These are phyloP conservation scores for Pestalotiopsis sp. DNA, from an alignment of 2,329 filamentous ascomycete species.

Conservation along the genomic window DNA sequence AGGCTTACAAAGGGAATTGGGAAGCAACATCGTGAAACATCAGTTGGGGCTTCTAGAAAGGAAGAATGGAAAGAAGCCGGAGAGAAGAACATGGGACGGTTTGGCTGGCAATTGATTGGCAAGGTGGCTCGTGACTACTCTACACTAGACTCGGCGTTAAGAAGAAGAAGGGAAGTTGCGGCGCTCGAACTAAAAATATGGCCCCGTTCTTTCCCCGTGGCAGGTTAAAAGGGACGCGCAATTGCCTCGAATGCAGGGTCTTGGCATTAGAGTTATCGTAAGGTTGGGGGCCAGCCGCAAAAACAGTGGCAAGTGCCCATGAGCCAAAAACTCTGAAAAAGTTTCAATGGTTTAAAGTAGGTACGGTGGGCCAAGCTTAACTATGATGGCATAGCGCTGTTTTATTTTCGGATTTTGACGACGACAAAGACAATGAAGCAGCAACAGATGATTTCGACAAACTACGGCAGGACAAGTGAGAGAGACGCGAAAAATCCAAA, in stretches of 20 bases:
- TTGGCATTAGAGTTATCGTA: slow-evolving; percentile 9
- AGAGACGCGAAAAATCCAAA: not conserved
- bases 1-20: not conserved
- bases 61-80: too few species aligned
- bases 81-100: not conserved
- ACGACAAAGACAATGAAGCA: not conserved
- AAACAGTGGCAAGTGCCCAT: not conserved
- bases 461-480: not conserved
- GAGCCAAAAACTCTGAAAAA: not conserved
- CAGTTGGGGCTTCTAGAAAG: not conserved
- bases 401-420: not conserved
- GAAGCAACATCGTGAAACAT: not conserved
- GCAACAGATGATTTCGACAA: not conserved
- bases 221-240: slow-evolving; percentile 8
- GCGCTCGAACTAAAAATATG: not conserved
- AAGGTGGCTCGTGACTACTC: not conserved
- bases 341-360: not conserved
- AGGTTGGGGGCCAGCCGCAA: not conserved
- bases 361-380: not conserved
- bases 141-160: too few species aligned
- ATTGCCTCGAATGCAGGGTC: not conserved
- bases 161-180: not conserved
- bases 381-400: not conserved
- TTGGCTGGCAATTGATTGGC: too few species aligned
- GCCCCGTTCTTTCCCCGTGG: not conserved